Base-by-base conservation (phyloP, 2,329 filamentous ascomycete species). In the Botrytis porri region DNA sequence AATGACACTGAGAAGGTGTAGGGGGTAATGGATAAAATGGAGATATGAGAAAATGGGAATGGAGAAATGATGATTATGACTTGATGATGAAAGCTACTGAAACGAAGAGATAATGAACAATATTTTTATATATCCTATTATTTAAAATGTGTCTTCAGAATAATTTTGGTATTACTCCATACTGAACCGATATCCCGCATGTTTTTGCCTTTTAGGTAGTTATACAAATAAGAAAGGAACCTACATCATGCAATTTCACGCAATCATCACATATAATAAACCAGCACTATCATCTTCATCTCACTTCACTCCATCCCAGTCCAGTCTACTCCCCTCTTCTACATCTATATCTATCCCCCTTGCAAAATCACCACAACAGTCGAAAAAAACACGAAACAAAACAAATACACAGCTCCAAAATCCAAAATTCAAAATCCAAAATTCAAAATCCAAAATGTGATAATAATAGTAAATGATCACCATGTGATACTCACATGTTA, bases 91-190 rank as follows among this genome's bases (percentile, higher is more conserved):
- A 32, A 29, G 35, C 25, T 41, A 67, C 48, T 12, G n/a, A n/a
- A n/a, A n/a, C n/a, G 1, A 25, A 69, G 37, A 69, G 12, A 43
- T 59, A 43, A 69, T 69, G 35, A 54, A 29, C 54, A 32, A 57
- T 43, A 41, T 57, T 43, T 37, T 57, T 57, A 43, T 18, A 41
- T n/a, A 41, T 32, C 18, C 7, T 43, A 39, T 22, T 14, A 57
- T 54, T 39, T 0, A 9, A 16, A 8, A 16, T n/a, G 0, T 4
- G 12, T 25, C 25, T n/a, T n/a, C n/a, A n/a, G n/a, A n/a, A n/a
- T n/a, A n/a, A n/a, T n/a, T n/a, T n/a, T n/a, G n/a, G n/a, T n/a
- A n/a, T n/a, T n/a, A n/a, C n/a, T 39, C 6, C 16, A 5, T 1
- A 10, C 25, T 16, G 25, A 39, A 39, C 4, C 22, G 1, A 39